Conservation (phyloP, 208 protist species). For the Crithidia sp. region DNA sequence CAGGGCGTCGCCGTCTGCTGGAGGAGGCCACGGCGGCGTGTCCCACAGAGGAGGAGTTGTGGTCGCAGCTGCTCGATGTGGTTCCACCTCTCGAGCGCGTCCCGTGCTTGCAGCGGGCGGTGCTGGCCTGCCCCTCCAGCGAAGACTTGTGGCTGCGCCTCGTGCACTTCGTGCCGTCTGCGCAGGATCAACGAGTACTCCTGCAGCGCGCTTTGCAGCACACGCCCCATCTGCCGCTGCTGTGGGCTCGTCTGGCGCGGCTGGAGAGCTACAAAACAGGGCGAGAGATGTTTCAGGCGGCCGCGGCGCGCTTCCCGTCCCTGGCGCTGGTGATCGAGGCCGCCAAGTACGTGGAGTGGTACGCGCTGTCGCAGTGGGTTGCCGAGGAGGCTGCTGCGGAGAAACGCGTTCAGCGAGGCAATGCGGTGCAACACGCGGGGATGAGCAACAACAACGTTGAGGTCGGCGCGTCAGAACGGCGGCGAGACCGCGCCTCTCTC, state of each 20-base stretch:
- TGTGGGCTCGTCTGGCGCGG: slow-evolving; percentile 76
- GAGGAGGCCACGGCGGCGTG: slow-evolving; percentile 74
- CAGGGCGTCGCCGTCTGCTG: slow-evolving; percentile 55
- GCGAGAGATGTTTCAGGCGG: slow-evolving; percentile 72
- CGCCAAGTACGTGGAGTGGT: slow-evolving; percentile 80
- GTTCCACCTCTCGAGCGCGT: slow-evolving; percentile 58
- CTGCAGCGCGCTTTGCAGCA: slow-evolving; percentile 70
- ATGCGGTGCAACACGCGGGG: background rate
- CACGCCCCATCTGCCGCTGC: slow-evolving; percentile 58
- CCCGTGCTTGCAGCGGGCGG: slow-evolving; percentile 66
- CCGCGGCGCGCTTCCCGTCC: slow-evolving; percentile 60
- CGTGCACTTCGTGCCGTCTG: slow-evolving; percentile 45
- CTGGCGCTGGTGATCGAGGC: slow-evolving; percentile 77
- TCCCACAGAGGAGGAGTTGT: slow-evolving; percentile 64
- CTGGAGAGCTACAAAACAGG: slow-evolving; percentile 63
- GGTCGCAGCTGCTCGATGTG: slow-evolving; percentile 60
- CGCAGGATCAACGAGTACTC: slow-evolving; percentile 59
- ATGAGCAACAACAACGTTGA: background rate
- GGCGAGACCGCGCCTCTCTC: background rate
- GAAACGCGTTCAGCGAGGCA: background rate
- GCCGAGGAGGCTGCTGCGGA: slow-evolving; percentile 12
- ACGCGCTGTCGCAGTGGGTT: slow-evolving; percentile 39
- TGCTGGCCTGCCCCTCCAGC: slow-evolving; percentile 71
- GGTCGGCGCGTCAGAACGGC: background rate
- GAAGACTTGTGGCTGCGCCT: slow-evolving; percentile 79